Evolutionary conservation across 140 eudicot species (phyloP).

Genomic region (Stevia rebaudiana): DNA sequence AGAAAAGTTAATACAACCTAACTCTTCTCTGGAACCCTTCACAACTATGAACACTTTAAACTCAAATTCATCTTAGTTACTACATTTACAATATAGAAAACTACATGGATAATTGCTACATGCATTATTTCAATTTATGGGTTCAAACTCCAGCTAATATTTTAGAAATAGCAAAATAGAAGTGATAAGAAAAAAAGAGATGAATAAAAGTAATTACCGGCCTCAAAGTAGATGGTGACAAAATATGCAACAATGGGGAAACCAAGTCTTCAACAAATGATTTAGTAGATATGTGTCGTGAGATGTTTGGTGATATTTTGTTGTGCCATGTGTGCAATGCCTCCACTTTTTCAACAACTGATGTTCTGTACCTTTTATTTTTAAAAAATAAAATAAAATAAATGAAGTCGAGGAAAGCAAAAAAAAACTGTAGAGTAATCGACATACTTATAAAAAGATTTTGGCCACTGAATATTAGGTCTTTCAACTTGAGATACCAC

Average conservation of each 20-base stretch:
- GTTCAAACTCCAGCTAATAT: no score
- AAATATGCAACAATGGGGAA: conserved; percentile 66
- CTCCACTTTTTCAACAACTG: conserved; percentile 64
- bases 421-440: conserved; percentile 9
- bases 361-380: conserved; percentile 55
- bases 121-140: no score
- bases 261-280: conserved; percentile 75
- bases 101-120: no score
- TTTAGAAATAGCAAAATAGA: background rate
- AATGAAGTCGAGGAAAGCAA: conserved; percentile 8
- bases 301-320: conserved; percentile 60
- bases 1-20: no score
- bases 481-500: conserved; percentile 70
- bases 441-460: conserved; percentile 72
- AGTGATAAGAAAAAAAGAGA: background rate
- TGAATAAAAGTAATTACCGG: conserved; percentile 58
- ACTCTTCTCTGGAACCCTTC: no score
- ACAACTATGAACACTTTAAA: no score
- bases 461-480: conserved; percentile 92
- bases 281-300: conserved; percentile 79
- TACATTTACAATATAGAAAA: no score
- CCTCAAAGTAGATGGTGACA: conserved; percentile 77
- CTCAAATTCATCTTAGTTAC: no score
- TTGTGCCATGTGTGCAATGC: conserved; percentile 60
- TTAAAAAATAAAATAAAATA: background rate